A percentile compares a stretch with the other conserved stretches of the same genome.
Conservation (phyloP, 176 grass and related monocot genomes). For the Rhynchospora breviuscula region DNA sequence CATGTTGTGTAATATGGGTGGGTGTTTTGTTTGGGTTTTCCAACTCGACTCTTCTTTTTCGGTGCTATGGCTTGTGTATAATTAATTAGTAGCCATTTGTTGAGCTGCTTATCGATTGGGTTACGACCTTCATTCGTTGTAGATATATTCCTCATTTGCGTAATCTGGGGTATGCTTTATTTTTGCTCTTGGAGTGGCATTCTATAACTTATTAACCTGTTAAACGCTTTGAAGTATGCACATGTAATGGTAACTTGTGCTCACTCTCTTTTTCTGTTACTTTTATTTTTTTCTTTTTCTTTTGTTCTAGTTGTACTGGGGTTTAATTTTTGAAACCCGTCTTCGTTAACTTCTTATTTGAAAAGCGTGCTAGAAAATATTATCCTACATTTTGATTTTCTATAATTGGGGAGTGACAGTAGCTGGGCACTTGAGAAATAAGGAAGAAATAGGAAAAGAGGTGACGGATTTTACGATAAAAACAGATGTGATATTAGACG, state of each 20-base stretch:
- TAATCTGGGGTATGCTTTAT: slow-evolving; percentile 13
- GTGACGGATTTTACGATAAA: background rate
- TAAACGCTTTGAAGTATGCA: background rate
- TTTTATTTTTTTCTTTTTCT: background rate
- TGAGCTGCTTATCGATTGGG: slow-evolving; percentile 19
- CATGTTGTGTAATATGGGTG: slow-evolving; percentile 19
- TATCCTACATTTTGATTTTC: background rate
- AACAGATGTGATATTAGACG: background rate
- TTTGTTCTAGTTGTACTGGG: background rate
- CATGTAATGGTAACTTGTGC: slow-evolving; percentile 8
- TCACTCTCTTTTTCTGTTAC: background rate
- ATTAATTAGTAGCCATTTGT: slow-evolving; percentile 8
- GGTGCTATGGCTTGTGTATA: slow-evolving; percentile 24
- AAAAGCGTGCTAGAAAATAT: background rate
- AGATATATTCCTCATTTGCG: slow-evolving; percentile 15
- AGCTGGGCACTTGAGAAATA: background rate
- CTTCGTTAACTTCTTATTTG: background rate
- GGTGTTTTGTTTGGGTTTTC: slow-evolving; percentile 17
- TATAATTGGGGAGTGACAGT: background rate
- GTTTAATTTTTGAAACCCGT: background rate
- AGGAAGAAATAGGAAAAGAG: background rate
- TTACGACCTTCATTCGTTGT: slow-evolving; percentile 14
- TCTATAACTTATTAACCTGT: slow-evolving; percentile 7
- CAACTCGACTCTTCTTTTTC: slow-evolving; percentile 1
- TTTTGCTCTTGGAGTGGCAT: background rate